Evolutionary conservation across 2,329 filamentous ascomycete genomes (phyloP), one percentile per base, ranked within the genome.

Genomic region (Botryosphaeria dothidea): DNA sequence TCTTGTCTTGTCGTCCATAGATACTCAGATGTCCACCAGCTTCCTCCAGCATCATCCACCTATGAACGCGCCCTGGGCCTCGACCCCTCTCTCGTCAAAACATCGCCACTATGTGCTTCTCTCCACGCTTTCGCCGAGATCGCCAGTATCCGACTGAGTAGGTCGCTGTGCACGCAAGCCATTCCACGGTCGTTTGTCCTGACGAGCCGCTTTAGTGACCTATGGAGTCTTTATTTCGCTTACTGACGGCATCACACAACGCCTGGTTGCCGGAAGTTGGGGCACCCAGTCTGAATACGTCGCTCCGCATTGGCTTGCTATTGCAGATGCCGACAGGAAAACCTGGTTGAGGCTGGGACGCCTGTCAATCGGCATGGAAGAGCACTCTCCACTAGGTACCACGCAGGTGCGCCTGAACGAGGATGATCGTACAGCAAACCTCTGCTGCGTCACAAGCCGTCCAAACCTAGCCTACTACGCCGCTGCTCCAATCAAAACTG

Each of bases 401-500:
- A 58, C 23, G 7, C 15, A 7, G 4, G 7, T 43, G 34, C 41
- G 29, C 7, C 19, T 58, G 31, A 15, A 43, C 31, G 4, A 43
- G n/a, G 23, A 41, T 31, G 25, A 43, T 2, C 36, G 29, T 11
- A 36, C 54, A 11, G 27, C 34, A 8, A 36, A 25, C 7, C 54
- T 58, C 17, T 58, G 19, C 34, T 58, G 31, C 17, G 54, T 58
- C 54, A n/a, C 23, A 4, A 31, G 31, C 11, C 8, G 6, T 4
- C 48, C 57, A 1, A 36, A 64, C 9, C 15, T 62, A 4, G 25
- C 51, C 7, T 67, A 67, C 41, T 66, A 64, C 43, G 64, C 62
- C 29, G 64, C 61, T n/a, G 34, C 54, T 6, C 65, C 63, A 15
- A 36, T 69, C 29, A 56, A 31, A 3, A 62, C 66, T 4, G 48